phyloP scores from a whole-genome alignment of 768 basidiomycete species.

The Dentipellis sp. region DNA sequence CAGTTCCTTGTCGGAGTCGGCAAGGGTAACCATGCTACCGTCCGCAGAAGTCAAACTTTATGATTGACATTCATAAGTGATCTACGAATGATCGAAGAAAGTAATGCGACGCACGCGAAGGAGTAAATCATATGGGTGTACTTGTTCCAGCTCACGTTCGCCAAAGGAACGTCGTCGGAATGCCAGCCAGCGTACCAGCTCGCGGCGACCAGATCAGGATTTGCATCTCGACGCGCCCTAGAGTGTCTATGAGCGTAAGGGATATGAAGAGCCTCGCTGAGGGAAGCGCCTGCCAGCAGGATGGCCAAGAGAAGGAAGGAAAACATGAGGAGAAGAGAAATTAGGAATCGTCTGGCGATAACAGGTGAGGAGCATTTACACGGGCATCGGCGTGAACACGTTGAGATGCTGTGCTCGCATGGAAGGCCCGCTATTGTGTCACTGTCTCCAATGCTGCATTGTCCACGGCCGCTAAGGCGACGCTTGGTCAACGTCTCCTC shows the following conservation, averaged over 20 bases:
- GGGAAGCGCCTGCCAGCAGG: not conserved
- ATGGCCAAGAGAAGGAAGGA: not conserved
- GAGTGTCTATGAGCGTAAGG: not conserved
- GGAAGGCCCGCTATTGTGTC: too few relatives aligned
- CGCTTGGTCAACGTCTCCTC: too few relatives aligned
- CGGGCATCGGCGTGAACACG: too few relatives aligned
- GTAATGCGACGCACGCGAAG: conserved; percentile 52
- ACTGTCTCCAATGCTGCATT: too few relatives aligned
- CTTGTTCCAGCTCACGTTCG: conserved; percentile 42
- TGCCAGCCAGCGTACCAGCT: conserved; percentile 55
- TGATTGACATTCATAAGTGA: not conserved
- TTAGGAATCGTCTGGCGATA: not conserved
- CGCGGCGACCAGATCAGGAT: conserved; percentile 26
- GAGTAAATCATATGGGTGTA: conserved; percentile 50
- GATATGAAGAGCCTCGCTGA: not conserved
- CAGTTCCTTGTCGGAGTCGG: conserved; percentile 16
- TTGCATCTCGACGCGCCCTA: not conserved
- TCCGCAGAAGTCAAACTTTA: conserved; percentile 14
- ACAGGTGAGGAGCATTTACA: not conserved
- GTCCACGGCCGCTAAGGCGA: too few relatives aligned
- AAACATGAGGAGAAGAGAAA: not conserved
- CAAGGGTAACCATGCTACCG: conserved; percentile 16
- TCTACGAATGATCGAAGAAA: conserved; percentile 41
- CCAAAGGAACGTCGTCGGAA: conserved; percentile 28
- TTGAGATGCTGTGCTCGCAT: too few relatives aligned